Evolutionary conservation across 129 eudicot genomes (phyloP).

Genomic region (Glebionis coronaria): DNA sequence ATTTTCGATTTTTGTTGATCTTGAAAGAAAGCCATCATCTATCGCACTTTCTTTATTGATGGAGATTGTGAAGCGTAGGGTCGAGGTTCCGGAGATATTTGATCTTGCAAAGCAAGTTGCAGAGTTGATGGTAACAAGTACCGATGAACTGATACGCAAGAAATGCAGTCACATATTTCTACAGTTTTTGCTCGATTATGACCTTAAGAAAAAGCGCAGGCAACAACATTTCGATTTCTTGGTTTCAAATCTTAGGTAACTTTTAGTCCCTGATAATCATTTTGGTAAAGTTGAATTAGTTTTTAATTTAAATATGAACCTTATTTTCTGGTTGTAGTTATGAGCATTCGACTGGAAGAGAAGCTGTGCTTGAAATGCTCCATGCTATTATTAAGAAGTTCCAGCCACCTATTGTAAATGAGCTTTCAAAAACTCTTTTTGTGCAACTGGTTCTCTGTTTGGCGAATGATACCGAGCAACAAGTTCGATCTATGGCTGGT

Average conservation of each 20-base stretch:
- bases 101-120: constrained; percentile 68
- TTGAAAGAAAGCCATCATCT: constrained; percentile 68
- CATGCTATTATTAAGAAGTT: constrained; percentile 66
- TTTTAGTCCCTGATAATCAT: not conserved
- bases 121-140: constrained; percentile 71
- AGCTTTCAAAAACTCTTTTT: constrained; percentile 50
- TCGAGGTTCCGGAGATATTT: constrained; percentile 73
- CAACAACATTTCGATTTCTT: constrained; percentile 65
- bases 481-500: constrained; percentile 65
- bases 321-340: constrained; percentile 42
- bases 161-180: constrained; percentile 70
- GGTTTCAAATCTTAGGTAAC: constrained; percentile 60
- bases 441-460: constrained; percentile 54
- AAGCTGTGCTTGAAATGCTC: constrained; percentile 86
- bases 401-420: constrained; percentile 39
- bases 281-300: not conserved
- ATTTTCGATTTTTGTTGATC: constrained; percentile 74
- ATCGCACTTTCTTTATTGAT: constrained; percentile 78
- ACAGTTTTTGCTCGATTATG: constrained; percentile 69
- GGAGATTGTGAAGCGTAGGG: constrained; percentile 48
- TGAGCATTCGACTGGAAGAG: constrained; percentile 77
- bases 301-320: not conserved
- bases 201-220: constrained; percentile 47
- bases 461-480: constrained; percentile 67
- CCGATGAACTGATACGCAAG: constrained; percentile 61